These are phyloP conservation scores for Amyloporia xantha DNA, from an alignment of 768 basidiomycete species.

Conservation along the genomic window DNA sequence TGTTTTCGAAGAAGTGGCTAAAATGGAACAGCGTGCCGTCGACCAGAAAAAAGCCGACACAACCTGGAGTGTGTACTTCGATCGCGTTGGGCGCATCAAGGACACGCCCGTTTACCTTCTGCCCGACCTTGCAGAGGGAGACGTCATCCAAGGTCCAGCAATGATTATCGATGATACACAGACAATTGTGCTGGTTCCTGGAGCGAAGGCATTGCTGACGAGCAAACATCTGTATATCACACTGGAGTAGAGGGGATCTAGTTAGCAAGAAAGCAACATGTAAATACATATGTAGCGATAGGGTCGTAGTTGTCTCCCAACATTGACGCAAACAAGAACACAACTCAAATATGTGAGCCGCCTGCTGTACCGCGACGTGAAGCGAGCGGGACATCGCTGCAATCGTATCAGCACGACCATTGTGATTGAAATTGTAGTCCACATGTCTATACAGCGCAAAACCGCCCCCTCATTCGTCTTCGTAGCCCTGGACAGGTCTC, in stretches of 20 bases:
- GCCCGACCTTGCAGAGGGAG: slow-evolving; percentile 58
- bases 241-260: slow-evolving; percentile 23
- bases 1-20: slow-evolving; percentile 67
- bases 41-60: slow-evolving; percentile 41
- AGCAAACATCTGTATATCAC: slow-evolving; percentile 61
- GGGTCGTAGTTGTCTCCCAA: too few species aligned
- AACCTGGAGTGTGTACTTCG: slow-evolving; percentile 73
- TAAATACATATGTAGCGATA: not conserved
- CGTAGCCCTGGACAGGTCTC: slow-evolving; percentile 66
- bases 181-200: slow-evolving; percentile 84
- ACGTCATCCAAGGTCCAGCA: slow-evolving; percentile 75
- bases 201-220: slow-evolving; percentile 57
- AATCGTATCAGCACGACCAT: not conserved
- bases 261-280: too few species aligned
- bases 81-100: slow-evolving; percentile 64
- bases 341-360: too few species aligned
- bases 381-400: too few species aligned
- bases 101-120: slow-evolving; percentile 79
- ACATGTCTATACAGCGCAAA: not conserved
- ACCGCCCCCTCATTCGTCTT: slow-evolving; percentile 39
- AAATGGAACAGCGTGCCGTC: slow-evolving; percentile 37
- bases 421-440: not conserved
- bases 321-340: too few species aligned
- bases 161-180: slow-evolving; percentile 96
- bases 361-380: too few species aligned